phyloP scores from a whole-genome alignment of 163 green algal species.

The Chlorella variabilis region DNA sequence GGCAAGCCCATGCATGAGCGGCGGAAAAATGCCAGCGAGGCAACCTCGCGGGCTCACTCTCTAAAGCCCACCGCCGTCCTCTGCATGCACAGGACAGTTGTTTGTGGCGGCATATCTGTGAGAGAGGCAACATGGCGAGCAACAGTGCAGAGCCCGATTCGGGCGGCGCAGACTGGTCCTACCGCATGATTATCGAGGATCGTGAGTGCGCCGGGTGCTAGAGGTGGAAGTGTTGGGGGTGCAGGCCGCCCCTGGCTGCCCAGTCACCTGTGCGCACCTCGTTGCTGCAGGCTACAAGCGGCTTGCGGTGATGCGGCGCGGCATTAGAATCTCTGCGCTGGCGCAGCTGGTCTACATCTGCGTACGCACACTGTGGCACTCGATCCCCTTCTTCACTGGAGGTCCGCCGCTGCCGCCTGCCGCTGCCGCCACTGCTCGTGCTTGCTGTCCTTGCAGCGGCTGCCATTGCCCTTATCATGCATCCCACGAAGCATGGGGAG shows the following conservation, averaged over 20 bases:
- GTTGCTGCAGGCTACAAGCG: constrained; percentile 34
- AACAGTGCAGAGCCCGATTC: too few relatives aligned
- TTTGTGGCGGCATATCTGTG: too few relatives aligned
- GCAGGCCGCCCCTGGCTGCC: too few relatives aligned
- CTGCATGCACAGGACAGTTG: too few relatives aligned
- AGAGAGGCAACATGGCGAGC: too few relatives aligned
- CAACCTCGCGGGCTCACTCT: too few relatives aligned
- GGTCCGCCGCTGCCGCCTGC: neutral
- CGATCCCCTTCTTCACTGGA: constrained; percentile 13
- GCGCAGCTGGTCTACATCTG: constrained; percentile 7
- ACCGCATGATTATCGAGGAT: constrained; percentile 38
- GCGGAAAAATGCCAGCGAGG: too few relatives aligned
- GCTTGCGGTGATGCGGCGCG: constrained; percentile 21
- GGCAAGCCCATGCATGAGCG: too few relatives aligned
- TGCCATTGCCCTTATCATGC: neutral
- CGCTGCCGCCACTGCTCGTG: neutral
- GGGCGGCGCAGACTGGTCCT: constrained; percentile 28
- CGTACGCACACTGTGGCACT: constrained; percentile 34
- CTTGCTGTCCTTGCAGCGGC: neutral
- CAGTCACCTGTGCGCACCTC: neutral
- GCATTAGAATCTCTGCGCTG: neutral
- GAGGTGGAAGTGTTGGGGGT: too few relatives aligned
- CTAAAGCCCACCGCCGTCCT: too few relatives aligned
- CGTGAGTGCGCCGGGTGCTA: constrained; percentile 11
- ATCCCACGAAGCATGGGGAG: too few relatives aligned